Evolutionary conservation across 2,329 filamentous ascomycete species (phyloP).

Genomic region (Sporothrix brunneoviolacea): DNA sequence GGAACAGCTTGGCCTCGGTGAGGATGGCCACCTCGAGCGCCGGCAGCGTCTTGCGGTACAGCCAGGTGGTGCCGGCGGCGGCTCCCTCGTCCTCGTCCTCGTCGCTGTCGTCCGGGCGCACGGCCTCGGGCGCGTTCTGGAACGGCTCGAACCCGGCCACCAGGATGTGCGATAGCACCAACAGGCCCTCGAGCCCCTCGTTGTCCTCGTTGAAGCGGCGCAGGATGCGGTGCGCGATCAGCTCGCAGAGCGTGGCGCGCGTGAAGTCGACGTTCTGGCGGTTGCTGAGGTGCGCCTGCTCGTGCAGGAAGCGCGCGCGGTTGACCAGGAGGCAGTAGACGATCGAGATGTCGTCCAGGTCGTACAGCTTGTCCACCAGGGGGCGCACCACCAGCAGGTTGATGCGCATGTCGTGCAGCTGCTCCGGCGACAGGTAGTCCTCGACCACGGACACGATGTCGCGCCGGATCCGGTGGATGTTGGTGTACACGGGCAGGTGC

Average conservation of each 20-base stretch:
- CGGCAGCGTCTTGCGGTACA: slow-evolving; percentile 56
- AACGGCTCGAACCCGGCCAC: slow-evolving; percentile 82
- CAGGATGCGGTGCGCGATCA: slow-evolving; percentile 71
- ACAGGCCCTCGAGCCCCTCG: slow-evolving; percentile 60
- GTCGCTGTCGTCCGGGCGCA: slow-evolving; percentile 41
- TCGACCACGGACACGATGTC: slow-evolving; percentile 59
- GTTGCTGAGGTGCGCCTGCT: slow-evolving; percentile 68
- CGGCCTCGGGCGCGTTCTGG: slow-evolving; percentile 67
- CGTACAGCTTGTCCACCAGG: slow-evolving; percentile 76
- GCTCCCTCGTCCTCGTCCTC: not conserved
- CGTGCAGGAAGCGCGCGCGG: slow-evolving; percentile 68
- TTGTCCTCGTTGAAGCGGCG: slow-evolving; percentile 74
- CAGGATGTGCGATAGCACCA: slow-evolving; percentile 70
- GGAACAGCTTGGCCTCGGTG: slow-evolving; percentile 71
- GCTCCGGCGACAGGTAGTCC: slow-evolving; percentile 61
- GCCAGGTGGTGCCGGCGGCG: slow-evolving; percentile 38
- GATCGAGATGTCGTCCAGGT: slow-evolving; percentile 71
- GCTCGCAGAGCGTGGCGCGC: slow-evolving; percentile 70
- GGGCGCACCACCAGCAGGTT: slow-evolving; percentile 75
- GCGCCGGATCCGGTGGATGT: slow-evolving; percentile 64
- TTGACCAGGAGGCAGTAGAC: slow-evolving; percentile 83
- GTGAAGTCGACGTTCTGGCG: slow-evolving; percentile 77
- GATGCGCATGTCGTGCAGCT: slow-evolving; percentile 73
- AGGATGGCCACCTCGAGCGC: slow-evolving; percentile 79
- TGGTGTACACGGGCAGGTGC: slow-evolving; percentile 66